Conservation (phyloP, 129 eudicot species). For the Solidago caesia region DNA sequence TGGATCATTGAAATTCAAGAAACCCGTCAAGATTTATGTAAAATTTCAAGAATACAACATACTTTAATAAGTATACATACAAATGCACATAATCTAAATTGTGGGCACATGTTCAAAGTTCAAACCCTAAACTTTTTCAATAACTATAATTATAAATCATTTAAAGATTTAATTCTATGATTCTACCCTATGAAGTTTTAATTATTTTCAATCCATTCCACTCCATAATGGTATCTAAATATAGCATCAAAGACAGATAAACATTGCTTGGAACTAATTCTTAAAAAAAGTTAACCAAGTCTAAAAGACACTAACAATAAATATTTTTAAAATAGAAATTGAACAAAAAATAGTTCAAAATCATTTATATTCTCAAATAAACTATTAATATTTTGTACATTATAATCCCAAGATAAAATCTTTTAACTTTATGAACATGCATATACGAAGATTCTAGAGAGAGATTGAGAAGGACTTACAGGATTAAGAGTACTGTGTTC, state of each 20-base stretch:
- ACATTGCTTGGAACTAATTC: not conserved
- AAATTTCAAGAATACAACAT: not conserved
- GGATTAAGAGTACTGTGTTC: slow-evolving; percentile 85
- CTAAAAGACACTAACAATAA: too few relatives aligned
- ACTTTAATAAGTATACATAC: too few relatives aligned
- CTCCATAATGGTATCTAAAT: too few relatives aligned
- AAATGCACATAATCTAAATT: not conserved
- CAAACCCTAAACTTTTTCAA: slow-evolving; percentile 10
- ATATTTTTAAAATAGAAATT: too few relatives aligned
- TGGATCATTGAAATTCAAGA: too few relatives aligned
- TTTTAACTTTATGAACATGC: not conserved
- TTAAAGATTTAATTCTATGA: slow-evolving; percentile 11
- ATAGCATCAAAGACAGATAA: too few relatives aligned
- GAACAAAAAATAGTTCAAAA: not conserved
- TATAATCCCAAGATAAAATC: slow-evolving; percentile 31
- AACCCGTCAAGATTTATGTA: too few relatives aligned
- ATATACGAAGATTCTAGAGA: slow-evolving; percentile 18
- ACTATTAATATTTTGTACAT: not conserved
- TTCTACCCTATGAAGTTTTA: not conserved
- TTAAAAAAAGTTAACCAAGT: not conserved
- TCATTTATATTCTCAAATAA: not conserved
- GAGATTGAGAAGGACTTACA: slow-evolving; percentile 37
- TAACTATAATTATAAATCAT: too few relatives aligned
- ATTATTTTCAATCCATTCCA: too few relatives aligned
- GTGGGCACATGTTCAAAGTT: not conserved